Percentiles rank a stretch among this genome's conserved stretches.
Evolutionary conservation across 352 stramenopile species (phyloP).

Genomic region (Pythium sukuiense): DNA sequence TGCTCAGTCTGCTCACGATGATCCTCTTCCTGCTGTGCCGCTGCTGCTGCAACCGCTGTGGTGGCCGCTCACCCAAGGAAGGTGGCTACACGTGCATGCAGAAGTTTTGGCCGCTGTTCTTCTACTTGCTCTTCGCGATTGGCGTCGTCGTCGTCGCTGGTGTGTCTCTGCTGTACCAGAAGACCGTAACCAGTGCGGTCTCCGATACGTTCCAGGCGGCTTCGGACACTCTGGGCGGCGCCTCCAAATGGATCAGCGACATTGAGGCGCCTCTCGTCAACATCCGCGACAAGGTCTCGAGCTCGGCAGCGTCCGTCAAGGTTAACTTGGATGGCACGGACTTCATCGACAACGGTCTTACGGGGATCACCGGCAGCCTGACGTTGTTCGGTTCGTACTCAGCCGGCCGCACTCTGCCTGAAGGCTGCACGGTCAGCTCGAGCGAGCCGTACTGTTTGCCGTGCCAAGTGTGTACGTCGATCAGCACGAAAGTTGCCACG

Average conservation of each 20-base stretch:
- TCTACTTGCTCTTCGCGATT: slow-evolving; percentile 62
- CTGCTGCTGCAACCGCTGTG: slow-evolving; percentile 76
- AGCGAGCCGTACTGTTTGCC: slow-evolving; percentile 35
- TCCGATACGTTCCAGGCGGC: slow-evolving; percentile 45
- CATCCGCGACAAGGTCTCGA: slow-evolving; percentile 43
- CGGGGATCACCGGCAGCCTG: slow-evolving; percentile 33
- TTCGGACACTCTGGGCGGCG: slow-evolving; percentile 38
- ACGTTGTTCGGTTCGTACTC: slow-evolving; percentile 32
- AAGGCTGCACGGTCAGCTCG: slow-evolving; percentile 26
- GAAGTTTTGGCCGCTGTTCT: slow-evolving; percentile 64
- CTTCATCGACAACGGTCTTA: slow-evolving; percentile 48
- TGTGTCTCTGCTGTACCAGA: slow-evolving; percentile 56
- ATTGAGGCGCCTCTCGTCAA: slow-evolving; percentile 42
- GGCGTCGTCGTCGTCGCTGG: slow-evolving; percentile 48
- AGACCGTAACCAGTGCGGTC: slow-evolving; percentile 44
- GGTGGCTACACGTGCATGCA: slow-evolving; percentile 69
- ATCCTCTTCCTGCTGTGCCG: slow-evolving; percentile 73
- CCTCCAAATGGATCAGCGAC: slow-evolving; percentile 39
- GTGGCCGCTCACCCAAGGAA: slow-evolving; percentile 49
- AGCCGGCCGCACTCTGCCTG: slow-evolving; percentile 32
- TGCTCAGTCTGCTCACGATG: slow-evolving; percentile 66
- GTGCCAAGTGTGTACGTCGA: slow-evolving; percentile 39
- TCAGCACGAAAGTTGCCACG: slow-evolving; percentile 32
- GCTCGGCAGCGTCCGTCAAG: slow-evolving; percentile 34
- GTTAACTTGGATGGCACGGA: slow-evolving; percentile 33